Conservation (phyloP, 192 early-diverging fungal species). For the Linnemannia zychae region DNA sequence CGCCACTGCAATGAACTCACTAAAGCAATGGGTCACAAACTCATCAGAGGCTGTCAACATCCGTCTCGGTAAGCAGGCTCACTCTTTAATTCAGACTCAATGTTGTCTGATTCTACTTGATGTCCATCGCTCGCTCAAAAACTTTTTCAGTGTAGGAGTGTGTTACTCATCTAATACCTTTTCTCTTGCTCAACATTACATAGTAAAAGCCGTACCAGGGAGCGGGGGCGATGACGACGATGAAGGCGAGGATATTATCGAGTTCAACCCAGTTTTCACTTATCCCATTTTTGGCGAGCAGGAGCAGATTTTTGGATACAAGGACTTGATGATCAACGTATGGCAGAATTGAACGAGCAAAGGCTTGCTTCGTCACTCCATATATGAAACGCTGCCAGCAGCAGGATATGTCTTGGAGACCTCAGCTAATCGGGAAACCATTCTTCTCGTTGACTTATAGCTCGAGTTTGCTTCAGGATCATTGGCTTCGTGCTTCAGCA, state of each 20-base stretch:
- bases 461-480: constrained; percentile 85
- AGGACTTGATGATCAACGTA: constrained; percentile 77
- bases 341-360: not conserved
- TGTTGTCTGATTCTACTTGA: not conserved
- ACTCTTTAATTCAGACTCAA: not conserved
- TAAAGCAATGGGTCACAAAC: constrained; percentile 51
- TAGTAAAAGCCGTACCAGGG: constrained; percentile 32
- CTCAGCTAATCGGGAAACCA: not conserved
- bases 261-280: constrained; percentile 88
- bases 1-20: constrained; percentile 31
- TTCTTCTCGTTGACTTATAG: constrained; percentile 54
- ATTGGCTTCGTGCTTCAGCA: constrained; percentile 76
- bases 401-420: not conserved
- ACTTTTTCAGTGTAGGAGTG: not conserved
- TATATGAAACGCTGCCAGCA: no score
- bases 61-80: constrained; percentile 27
- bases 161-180: not conserved
- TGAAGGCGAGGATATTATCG: constrained; percentile 55
- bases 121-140: not conserved
- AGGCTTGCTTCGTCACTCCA: no score
- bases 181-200: not conserved
- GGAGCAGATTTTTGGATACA: constrained; percentile 92
- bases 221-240: constrained; percentile 52
- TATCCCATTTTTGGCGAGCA: constrained; percentile 92
- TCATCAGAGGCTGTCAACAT: constrained; percentile 55